phyloP scores from a whole-genome alignment of 176 grass and related monocot genomes.

The Carex myosuroides region DNA sequence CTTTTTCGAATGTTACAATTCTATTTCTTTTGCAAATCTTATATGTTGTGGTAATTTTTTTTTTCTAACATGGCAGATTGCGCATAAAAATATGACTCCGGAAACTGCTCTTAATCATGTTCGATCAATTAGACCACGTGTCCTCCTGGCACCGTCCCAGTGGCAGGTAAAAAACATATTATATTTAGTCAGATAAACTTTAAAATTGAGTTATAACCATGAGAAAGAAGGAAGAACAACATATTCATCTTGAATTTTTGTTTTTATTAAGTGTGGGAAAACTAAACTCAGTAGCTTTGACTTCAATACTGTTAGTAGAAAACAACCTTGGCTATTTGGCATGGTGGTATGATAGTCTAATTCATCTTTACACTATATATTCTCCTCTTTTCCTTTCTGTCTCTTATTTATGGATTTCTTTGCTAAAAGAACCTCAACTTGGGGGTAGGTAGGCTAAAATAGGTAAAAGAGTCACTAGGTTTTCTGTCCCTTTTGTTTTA shows the following conservation, averaged over 20 bases:
- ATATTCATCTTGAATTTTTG: background rate
- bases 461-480: background rate
- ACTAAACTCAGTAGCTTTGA: background rate
- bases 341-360: background rate
- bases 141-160: constrained; percentile 75
- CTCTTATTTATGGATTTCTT: background rate
- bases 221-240: background rate
- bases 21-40: background rate
- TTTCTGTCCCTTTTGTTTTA: background rate
- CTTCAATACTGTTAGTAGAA: background rate
- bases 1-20: constrained; percentile 4
- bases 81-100: constrained; percentile 75
- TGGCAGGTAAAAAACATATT: constrained; percentile 50
- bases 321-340: background rate
- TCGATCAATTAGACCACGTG: constrained; percentile 73
- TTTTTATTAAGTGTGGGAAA: background rate
- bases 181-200: background rate
- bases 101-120: constrained; percentile 79
- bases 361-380: background rate
- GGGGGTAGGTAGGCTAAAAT: background rate
- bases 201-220: background rate
- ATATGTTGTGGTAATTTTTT: background rate
- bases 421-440: background rate
- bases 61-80: constrained; percentile 41
- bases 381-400: background rate